Conservation (phyloP, 208 protist species). For the Leishmania mexicana region DNA sequence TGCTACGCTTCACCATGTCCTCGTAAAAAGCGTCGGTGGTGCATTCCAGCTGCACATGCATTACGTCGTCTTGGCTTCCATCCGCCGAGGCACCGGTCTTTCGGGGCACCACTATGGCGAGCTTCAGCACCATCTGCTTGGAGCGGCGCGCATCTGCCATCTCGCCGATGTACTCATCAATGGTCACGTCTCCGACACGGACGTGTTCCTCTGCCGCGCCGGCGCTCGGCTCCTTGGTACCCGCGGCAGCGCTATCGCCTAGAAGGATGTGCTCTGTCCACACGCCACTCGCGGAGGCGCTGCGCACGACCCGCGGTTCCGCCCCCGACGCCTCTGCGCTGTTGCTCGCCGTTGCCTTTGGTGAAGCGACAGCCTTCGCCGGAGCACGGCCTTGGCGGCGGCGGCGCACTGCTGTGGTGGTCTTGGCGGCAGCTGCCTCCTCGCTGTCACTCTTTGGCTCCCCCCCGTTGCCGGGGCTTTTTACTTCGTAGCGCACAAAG, state of each 20-base stretch:
- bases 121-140: constrained; percentile 13
- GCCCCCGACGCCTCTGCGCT: background rate
- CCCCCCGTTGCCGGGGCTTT: background rate
- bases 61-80: background rate
- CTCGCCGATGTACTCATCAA: constrained; percentile 15
- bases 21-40: constrained; percentile 29
- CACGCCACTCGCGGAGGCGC: constrained; percentile 6
- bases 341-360: background rate
- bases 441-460: constrained; percentile 1
- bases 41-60: constrained; percentile 41
- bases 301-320: constrained; percentile 1
- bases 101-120: constrained; percentile 7
- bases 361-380: background rate
- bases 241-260: background rate
- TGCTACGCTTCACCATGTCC: constrained; percentile 5
- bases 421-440: background rate
- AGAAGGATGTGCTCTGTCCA: constrained; percentile 21
- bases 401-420: background rate
- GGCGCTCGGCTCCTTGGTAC: background rate
- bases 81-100: background rate
- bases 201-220: constrained; percentile 13
- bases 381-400: background rate
- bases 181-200: constrained; percentile 11
- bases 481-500: constrained; percentile 28
- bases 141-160: constrained; percentile 12